These are phyloP conservation scores for Lyophyllum atratum DNA, from an alignment of 768 basidiomycete species.

Conservation along the genomic window DNA sequence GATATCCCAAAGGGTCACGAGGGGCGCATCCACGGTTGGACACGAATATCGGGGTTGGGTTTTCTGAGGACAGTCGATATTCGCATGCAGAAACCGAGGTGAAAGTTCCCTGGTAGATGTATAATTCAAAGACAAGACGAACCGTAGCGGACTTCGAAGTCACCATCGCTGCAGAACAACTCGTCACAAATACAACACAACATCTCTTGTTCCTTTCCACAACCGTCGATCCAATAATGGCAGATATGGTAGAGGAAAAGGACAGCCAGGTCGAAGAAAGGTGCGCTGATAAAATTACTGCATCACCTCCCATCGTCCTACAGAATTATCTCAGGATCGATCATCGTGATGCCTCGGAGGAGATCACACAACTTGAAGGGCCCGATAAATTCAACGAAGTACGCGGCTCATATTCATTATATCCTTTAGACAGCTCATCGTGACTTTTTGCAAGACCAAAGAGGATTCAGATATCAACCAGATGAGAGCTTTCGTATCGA, in stretches of 20 bases:
- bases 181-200: neutral
- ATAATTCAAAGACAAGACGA: no score
- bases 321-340: neutral
- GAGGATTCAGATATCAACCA: neutral
- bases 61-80: no score
- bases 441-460: neutral
- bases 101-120: no score
- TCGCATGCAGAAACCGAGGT: no score
- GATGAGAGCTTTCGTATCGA: neutral
- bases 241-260: neutral
- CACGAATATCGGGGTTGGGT: no score
- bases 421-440: neutral
- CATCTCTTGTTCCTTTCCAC: neutral
- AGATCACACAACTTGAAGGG: neutral
- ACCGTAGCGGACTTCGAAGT: no score
- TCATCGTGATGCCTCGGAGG: neutral
- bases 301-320: neutral
- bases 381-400: neutral
- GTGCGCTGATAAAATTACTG: neutral
- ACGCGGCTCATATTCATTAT: no score
- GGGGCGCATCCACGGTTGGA: no score
- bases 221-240: neutral
- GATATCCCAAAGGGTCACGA: no score
- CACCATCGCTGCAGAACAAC: no score
- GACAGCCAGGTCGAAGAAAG: neutral